Base-by-base conservation (phyloP, 2,329 filamentous ascomycete genomes). In the Hypoxylon sp. region DNA sequence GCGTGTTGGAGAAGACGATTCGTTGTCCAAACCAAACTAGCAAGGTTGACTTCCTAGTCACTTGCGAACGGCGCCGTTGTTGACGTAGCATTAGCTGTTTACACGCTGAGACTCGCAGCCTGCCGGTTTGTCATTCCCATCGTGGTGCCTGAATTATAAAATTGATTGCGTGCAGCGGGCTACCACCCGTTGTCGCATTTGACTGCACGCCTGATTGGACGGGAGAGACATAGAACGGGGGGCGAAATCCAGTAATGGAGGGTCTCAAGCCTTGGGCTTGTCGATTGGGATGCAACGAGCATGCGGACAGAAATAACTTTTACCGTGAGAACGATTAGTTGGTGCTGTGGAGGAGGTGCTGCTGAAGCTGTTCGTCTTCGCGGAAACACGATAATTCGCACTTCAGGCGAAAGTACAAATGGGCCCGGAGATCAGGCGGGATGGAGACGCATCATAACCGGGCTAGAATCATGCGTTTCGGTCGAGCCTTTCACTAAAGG, bases 161-260 rank as follows among this genome's bases (percentile, higher is more conserved):
- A 50, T 58, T 51, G 33, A 66, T 65, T 65, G 59, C 62, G 26
- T 68, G 65, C 65, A 63, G 62, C 62, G 55, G 65, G 24, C 45
- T 68, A 63, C 62, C 54, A 68, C 65, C 57, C 54, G 48, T 50
- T 42, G 51, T 63, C 59, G 55, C 58, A 53, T 52, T 42, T 53
- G 22, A 42, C 54, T 63, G 58, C 46, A 36, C 48, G 58, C 58
- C 12, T 63, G 62, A 65, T 61, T 63, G 65, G 65, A 14, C 53
- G 51, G 45, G 26, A 56, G 33, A 55, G 49, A 24, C 44, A 58
- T 24, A 20, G 16, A 44, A 58, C 14, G 33, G 49, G 49, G 56
- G 40, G 32, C 32, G 4, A 59, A 36, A 53, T 55, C 54, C 28
- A 48, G 46, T 63, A 57, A 61, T 55, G 45, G 18, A 46, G 16